phyloP scores from a whole-genome alignment of 306 rosid species.

The Cicer judaicum region DNA sequence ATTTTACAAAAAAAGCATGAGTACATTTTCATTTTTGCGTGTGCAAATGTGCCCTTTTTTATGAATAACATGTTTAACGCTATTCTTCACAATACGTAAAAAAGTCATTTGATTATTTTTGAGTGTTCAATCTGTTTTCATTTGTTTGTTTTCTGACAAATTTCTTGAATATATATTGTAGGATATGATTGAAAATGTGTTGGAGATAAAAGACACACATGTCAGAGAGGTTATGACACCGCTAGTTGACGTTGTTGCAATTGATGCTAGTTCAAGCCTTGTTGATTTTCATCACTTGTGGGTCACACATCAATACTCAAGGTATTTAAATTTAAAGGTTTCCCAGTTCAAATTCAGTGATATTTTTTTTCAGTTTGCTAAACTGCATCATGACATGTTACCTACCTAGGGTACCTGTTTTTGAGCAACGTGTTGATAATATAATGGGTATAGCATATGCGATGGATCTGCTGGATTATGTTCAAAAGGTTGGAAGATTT shows the following conservation, averaged over 20 bases:
- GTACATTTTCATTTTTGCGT: conserved; percentile 17
- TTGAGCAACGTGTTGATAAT: conserved; percentile 98
- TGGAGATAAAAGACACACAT: conserved; percentile 96
- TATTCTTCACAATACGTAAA: conserved; percentile 14
- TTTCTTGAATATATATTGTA: conserved; percentile 43
- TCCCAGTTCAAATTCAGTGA: conserved; percentile 9
- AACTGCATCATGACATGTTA: conserved; percentile 31
- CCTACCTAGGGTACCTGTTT: conserved; percentile 90
- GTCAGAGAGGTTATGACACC: conserved; percentile 99
- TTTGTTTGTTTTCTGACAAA: conserved; percentile 19
- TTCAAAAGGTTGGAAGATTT: conserved; percentile 70
- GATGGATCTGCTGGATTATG: conserved; percentile 93
- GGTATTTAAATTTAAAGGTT: conserved; percentile 55
- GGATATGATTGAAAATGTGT: conserved; percentile 99
- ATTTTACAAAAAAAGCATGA: conserved; percentile 12
- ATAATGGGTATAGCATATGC: conserved; percentile 99
- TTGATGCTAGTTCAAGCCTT: conserved; percentile 82
- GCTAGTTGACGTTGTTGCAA: conserved; percentile 98
- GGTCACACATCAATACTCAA: conserved; percentile 99
- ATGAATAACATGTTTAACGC: neutral
- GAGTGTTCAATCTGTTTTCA: conserved; percentile 3
- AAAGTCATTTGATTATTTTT: conserved; percentile 15
- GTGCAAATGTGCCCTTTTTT: neutral
- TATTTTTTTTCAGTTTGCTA: neutral
- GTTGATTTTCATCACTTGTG: conserved; percentile 88